Evolutionary conservation across 495 filamentous ascomycete species (phyloP).

Genomic region (Hypoxylon perforatum): DNA sequence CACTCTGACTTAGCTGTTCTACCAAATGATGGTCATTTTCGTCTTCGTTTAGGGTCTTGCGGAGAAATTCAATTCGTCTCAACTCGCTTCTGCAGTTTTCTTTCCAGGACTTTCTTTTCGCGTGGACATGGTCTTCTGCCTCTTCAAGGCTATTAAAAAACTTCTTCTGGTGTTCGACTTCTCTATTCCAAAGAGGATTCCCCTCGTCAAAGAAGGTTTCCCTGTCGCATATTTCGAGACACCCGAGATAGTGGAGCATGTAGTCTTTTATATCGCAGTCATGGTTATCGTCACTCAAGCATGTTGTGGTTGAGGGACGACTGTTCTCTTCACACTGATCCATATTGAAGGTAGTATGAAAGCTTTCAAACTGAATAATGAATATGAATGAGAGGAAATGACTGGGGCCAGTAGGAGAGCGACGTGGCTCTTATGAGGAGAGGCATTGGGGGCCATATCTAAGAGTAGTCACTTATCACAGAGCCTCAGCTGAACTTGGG

Average conservation of each 20-base stretch:
- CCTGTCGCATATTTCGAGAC: slow-evolving; percentile 43
- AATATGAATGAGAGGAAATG: neutral
- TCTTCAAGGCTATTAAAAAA: neutral
- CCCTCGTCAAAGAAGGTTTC: slow-evolving; percentile 26
- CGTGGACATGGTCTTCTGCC: slow-evolving; percentile 15
- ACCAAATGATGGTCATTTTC: slow-evolving; percentile 16
- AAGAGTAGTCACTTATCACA: neutral
- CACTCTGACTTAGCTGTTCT: neutral
- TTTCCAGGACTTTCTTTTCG: slow-evolving; percentile 33
- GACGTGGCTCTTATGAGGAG: neutral
- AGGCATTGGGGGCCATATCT: neutral
- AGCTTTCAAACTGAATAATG: neutral
- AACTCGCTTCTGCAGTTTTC: slow-evolving; percentile 30
- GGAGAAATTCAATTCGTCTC: slow-evolving; percentile 33
- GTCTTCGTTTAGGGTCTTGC: slow-evolving; percentile 25
- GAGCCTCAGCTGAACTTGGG: neutral
- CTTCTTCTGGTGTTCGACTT: slow-evolving; percentile 16
- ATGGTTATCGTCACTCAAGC: slow-evolving; percentile 27
- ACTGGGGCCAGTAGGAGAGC: neutral
- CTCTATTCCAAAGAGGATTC: slow-evolving; percentile 33
- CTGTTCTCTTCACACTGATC: neutral
- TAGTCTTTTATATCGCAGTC: slow-evolving; percentile 41
- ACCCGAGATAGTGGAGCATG: slow-evolving; percentile 48
- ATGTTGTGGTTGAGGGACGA: neutral
- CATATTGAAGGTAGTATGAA: neutral